A percentile compares a stretch with the other conserved stretches of the same genome.
These are phyloP conservation scores for Syzygium oleosum DNA, from an alignment of 345 rosid species.

Conservation along the genomic window DNA sequence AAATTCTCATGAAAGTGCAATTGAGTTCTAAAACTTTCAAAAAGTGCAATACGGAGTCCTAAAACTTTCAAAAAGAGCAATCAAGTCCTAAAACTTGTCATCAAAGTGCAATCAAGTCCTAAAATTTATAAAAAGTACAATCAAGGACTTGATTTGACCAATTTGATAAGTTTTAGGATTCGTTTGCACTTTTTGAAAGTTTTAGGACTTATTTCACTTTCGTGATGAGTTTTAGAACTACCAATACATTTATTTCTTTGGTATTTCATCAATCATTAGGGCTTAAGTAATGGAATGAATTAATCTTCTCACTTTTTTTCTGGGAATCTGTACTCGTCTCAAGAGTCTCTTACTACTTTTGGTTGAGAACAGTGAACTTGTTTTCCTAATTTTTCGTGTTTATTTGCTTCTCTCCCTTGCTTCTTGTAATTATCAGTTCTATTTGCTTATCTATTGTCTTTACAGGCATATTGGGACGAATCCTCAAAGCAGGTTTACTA, in stretches of 20 bases:
- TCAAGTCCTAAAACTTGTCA: too few relatives aligned
- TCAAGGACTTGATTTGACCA: too few relatives aligned
- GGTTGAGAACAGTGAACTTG: not conserved
- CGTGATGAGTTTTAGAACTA: too few relatives aligned
- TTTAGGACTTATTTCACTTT: too few relatives aligned
- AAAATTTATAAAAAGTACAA: too few relatives aligned
- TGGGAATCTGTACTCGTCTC: not conserved
- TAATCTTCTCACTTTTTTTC: not conserved
- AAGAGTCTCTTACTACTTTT: not conserved
- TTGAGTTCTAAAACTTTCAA: too few relatives aligned
- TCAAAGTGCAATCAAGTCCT: too few relatives aligned
- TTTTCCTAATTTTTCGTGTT: not conserved
- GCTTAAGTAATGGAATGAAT: not conserved
- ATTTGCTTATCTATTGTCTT: not conserved
- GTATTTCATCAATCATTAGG: not conserved
- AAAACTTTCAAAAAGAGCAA: too few relatives aligned
- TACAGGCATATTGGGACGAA: constrained; percentile 56
- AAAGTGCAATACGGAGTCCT: too few relatives aligned
- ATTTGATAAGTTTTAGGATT: too few relatives aligned
- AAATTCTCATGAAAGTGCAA: too few relatives aligned
- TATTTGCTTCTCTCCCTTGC: not conserved
- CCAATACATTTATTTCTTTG: not conserved
- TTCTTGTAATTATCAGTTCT: not conserved
- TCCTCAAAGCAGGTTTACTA: constrained; percentile 51
- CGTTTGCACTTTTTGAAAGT: too few relatives aligned